phyloP scores from a whole-genome alignment of 2,329 filamentous ascomycete genomes.

The Penicillium sp. region DNA sequence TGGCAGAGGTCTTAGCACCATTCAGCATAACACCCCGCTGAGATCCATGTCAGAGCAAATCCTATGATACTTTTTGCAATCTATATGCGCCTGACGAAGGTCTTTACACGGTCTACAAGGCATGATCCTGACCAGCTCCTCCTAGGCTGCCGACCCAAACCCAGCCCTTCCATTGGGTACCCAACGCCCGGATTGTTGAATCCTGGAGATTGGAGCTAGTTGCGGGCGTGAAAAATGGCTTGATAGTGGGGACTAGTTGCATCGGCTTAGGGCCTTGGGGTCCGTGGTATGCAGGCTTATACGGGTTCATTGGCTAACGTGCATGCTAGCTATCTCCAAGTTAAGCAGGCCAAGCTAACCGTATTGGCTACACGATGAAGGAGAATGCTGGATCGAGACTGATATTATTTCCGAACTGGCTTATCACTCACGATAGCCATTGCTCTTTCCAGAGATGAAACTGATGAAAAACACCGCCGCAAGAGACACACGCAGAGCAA shows the following conservation, averaged over 20 bases:
- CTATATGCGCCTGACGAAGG: not conserved
- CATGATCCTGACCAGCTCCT: not conserved
- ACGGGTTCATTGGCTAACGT: not conserved
- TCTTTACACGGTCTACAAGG: not conserved
- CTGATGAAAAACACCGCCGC: not conserved
- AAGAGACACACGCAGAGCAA: slow-evolving; percentile 6
- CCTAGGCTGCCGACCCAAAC: not conserved
- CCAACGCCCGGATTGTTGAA: not conserved
- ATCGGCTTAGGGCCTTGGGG: not conserved
- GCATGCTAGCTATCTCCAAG: not conserved
- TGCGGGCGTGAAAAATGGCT: not conserved
- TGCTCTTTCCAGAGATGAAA: not conserved
- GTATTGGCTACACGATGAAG: not conserved
- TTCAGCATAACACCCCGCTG: slow-evolving; percentile 1
- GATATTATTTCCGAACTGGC: slow-evolving; percentile 13
- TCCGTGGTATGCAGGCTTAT: not conserved
- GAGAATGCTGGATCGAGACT: not conserved
- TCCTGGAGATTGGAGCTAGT: not conserved
- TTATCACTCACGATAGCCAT: not conserved
- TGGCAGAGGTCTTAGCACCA: slow-evolving; percentile 4
- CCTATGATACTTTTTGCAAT: not conserved
- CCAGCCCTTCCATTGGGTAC: slow-evolving; percentile 6
- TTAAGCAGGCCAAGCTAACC: not conserved
- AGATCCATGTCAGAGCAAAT: not conserved
- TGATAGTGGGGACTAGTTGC: slow-evolving; percentile 1